phyloP scores from a whole-genome alignment of 495 filamentous ascomycete genomes.

The Neurospora terricola region DNA sequence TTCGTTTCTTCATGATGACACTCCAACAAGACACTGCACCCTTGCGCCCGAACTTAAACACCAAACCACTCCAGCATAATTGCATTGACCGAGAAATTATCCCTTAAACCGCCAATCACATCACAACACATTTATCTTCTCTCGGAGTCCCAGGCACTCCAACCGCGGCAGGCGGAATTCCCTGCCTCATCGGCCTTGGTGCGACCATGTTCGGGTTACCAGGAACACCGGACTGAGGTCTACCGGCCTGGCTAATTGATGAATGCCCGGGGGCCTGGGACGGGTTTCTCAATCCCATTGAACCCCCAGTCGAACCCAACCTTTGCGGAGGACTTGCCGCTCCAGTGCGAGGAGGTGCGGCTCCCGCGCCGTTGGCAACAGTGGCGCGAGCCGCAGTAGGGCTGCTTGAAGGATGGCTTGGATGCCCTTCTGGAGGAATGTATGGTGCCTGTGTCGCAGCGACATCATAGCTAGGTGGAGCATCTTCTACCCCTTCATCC shows the following conservation, averaged over 20 bases:
- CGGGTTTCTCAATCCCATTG: background rate
- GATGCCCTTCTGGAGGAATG: constrained; percentile 49
- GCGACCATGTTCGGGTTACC: background rate
- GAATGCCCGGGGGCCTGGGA: background rate
- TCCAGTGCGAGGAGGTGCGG: constrained; percentile 1
- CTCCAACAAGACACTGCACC: background rate
- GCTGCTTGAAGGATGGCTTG: constrained; percentile 41
- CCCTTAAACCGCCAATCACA: constrained; percentile 11
- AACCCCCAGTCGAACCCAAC: background rate
- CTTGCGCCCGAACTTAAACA: background rate
- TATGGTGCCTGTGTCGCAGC: constrained; percentile 56
- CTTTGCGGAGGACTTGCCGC: background rate
- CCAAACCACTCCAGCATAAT: background rate
- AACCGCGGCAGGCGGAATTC: constrained; percentile 9
- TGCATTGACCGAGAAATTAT: background rate
- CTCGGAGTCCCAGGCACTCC: background rate
- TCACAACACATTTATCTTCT: constrained; percentile 27
- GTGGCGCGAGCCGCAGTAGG: constrained; percentile 4
- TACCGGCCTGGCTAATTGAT: background rate
- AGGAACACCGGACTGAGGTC: background rate
- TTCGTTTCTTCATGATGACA: background rate
- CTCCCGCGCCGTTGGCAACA: background rate
- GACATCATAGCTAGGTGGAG: constrained; percentile 78
- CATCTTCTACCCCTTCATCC: constrained; percentile 47
- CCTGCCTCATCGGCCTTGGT: constrained; percentile 17